Percentiles rank a stretch among this genome's conserved stretches.
Evolutionary conservation across 225 moss, liverwort and hornwort genomes (phyloP).

Genomic region (Thuidium tamariscinum): DNA sequence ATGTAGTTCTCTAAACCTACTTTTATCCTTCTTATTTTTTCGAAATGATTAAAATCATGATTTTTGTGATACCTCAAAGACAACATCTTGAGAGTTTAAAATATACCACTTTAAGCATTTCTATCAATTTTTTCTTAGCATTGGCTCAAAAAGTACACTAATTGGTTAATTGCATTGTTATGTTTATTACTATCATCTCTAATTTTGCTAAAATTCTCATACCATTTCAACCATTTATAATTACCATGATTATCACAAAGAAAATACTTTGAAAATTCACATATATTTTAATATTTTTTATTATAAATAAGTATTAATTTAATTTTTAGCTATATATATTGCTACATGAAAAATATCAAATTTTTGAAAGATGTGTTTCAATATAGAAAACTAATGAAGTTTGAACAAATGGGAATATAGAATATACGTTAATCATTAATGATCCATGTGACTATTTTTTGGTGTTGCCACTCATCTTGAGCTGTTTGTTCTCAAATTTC

Average conservation of each 20-base stretch:
- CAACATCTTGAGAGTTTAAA: background rate
- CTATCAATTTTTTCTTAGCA: fast-evolving
- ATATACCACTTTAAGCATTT: background rate
- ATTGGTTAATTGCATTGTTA: background rate
- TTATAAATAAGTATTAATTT: background rate
- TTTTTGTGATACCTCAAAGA: background rate
- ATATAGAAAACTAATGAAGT: background rate
- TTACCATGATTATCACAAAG: background rate
- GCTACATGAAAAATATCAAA: background rate
- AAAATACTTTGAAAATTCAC: background rate
- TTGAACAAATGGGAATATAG: background rate
- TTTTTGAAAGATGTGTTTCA: background rate
- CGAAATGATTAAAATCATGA: background rate
- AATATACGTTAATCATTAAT: background rate
- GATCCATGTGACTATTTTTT: no score
- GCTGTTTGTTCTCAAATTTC: no score
- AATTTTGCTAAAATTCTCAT: background rate
- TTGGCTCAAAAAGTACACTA: background rate
- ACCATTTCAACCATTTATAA: no score
- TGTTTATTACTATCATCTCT: background rate
- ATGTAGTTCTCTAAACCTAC: no score
- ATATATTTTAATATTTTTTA: background rate
- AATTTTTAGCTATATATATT: background rate
- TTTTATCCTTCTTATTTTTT: no score
- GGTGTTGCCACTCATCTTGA: no score